Conservation (phyloP, 345 rosid species). For the Fremontodendron californicum region DNA sequence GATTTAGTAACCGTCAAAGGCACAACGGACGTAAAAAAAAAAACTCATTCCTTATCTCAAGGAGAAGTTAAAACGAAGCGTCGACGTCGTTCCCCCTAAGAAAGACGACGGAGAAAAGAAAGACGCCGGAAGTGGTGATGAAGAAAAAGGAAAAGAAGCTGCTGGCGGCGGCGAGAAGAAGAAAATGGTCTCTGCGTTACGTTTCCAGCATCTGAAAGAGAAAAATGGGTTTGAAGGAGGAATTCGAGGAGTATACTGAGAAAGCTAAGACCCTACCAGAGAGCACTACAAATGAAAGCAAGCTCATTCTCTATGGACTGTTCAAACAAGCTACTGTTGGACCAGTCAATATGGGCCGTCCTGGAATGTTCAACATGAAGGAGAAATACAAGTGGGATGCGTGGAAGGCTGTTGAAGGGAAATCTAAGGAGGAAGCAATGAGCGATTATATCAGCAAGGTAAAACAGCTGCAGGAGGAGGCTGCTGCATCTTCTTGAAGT, state of each 20-base stretch:
- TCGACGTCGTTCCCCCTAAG: too few species aligned
- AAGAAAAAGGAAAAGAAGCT: too few species aligned
- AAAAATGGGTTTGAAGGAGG: slow-evolving; percentile 34
- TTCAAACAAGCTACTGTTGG: slow-evolving; percentile 72
- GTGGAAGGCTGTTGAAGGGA: slow-evolving; percentile 92
- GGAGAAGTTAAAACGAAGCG: too few species aligned
- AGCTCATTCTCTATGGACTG: slow-evolving; percentile 69
- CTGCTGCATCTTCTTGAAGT: slow-evolving; percentile 35
- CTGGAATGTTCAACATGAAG: slow-evolving; percentile 79
- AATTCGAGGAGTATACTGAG: slow-evolving; percentile 51
- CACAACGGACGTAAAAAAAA: too few species aligned
- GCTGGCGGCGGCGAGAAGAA: too few species aligned
- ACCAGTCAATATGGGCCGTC: slow-evolving; percentile 73
- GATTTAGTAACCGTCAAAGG: too few species aligned
- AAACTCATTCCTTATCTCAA: too few species aligned
- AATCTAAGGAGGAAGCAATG: slow-evolving; percentile 75
- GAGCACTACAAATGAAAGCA: slow-evolving; percentile 46
- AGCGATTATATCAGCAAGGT: slow-evolving; percentile 73
- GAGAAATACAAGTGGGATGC: slow-evolving; percentile 98
- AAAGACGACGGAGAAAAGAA: too few species aligned
- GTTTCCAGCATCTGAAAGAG: background rate
- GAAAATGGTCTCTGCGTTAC: slow-evolving; percentile 41
- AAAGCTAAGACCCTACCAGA: slow-evolving; percentile 58
- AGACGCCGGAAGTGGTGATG: too few species aligned
- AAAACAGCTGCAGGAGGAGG: slow-evolving; percentile 63